These are phyloP conservation scores for Schizosaccharomyces osmophilus DNA, from an alignment of 805 yeast species.

Conservation along the genomic window DNA sequence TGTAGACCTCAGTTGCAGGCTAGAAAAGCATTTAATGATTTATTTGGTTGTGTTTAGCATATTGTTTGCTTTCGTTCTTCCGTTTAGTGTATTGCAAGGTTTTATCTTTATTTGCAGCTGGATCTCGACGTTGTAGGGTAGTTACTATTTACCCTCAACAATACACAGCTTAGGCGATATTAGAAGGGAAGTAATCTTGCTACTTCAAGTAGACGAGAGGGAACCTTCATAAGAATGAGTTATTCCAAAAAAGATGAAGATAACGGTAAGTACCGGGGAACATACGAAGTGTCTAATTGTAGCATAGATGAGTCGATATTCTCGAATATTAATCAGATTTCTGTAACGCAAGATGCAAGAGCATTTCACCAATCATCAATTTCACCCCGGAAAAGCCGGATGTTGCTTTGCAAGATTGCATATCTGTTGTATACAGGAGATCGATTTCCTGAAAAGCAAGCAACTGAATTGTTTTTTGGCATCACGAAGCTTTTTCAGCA, in stretches of 20 bases:
- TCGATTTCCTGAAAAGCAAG: conserved; percentile 63
- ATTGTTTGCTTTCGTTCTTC: too few species aligned
- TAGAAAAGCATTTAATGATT: too few species aligned
- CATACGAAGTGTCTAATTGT: background rate
- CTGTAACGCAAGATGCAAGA: conserved; percentile 87
- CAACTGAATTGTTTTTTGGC: conserved; percentile 78
- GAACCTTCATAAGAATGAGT: background rate
- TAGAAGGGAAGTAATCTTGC: too few species aligned
- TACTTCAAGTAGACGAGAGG: too few species aligned
- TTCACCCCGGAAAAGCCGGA: conserved; percentile 66
- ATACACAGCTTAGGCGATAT: too few species aligned
- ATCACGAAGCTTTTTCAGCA: conserved; percentile 88
- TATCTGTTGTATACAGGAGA: conserved; percentile 53
- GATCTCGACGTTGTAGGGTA: too few species aligned
- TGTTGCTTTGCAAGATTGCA: conserved; percentile 55
- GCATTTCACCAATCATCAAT: conserved; percentile 82
- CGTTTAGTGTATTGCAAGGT: too few species aligned
- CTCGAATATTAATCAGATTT: conserved; percentile 74
- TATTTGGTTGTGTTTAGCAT: too few species aligned
- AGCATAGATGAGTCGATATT: background rate
- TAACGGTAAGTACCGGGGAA: background rate
- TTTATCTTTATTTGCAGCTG: too few species aligned
- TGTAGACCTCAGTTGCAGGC: too few species aligned
- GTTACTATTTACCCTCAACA: too few species aligned
- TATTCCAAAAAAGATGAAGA: conserved; percentile 1